A percentile compares a stretch with the other conserved stretches of the same genome.
phyloP scores from a whole-genome alignment of 1,284 basidiomycete species.

The Marasmius oreades region DNA sequence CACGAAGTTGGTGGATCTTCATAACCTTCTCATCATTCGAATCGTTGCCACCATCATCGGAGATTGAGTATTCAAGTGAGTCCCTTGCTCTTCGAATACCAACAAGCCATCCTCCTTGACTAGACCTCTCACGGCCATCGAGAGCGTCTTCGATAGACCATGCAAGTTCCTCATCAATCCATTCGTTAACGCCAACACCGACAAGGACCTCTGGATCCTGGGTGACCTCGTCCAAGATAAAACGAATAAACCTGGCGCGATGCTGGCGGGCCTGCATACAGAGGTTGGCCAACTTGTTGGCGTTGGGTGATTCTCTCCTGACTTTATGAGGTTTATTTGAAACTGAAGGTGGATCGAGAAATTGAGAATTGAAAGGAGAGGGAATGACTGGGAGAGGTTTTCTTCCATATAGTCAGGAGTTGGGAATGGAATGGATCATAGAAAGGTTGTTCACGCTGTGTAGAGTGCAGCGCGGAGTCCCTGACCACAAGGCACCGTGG shows the following conservation, averaged over 20 bases:
- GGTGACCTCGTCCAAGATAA: conserved; percentile 31
- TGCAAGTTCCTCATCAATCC: conserved; percentile 27
- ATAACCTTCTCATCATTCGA: conserved; percentile 7
- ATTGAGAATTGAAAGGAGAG: not conserved
- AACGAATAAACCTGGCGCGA: conserved; percentile 33
- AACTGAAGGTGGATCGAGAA: not conserved
- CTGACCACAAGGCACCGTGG: too few species aligned
- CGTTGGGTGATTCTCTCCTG: not conserved
- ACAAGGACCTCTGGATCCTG: conserved; percentile 15
- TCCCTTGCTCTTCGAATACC: conserved; percentile 8
- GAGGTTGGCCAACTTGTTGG: conserved; percentile 16
- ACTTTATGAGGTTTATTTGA: not conserved
- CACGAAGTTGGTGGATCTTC: conserved; percentile 3
- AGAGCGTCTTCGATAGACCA: conserved; percentile 23
- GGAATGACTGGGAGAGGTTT: conserved; percentile 19
- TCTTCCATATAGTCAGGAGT: conserved; percentile 7
- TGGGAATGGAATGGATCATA: not conserved
- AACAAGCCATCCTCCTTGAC: conserved; percentile 34
- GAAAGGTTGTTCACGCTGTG: too few species aligned
- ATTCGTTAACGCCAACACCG: conserved; percentile 15
- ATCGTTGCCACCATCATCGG: not conserved
- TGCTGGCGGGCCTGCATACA: conserved; percentile 35
- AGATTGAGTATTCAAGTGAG: too few species aligned
- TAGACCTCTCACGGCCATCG: conserved; percentile 31
- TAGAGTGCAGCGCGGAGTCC: not conserved